Percentiles rank a stretch among this genome's conserved stretches.
Conservation (phyloP, 2,329 filamentous ascomycete species). For the Emydomyces testavorans region DNA sequence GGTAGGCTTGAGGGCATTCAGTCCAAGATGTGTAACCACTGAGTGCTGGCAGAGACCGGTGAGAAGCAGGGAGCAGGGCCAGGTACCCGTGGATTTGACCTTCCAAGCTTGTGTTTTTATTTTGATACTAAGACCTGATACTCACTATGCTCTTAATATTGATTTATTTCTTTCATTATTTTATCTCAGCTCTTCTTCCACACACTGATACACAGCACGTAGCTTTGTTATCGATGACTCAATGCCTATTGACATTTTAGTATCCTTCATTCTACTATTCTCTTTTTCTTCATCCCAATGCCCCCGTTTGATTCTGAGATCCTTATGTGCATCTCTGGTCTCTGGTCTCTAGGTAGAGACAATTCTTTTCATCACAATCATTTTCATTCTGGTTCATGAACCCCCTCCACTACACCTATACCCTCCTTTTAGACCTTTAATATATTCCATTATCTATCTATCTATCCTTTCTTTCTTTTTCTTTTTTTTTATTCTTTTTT, state of each 20-base stretch:
- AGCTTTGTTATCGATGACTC: background rate
- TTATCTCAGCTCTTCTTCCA: too few relatives aligned
- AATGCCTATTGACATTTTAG: too few relatives aligned
- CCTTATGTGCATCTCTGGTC: too few relatives aligned
- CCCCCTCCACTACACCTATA: too few relatives aligned
- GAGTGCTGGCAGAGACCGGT: background rate
- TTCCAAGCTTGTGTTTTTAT: constrained; percentile 8
- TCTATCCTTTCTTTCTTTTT: background rate
- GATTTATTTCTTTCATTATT: constrained; percentile 6
- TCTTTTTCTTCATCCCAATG: too few relatives aligned
- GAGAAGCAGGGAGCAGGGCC: constrained; percentile 5
- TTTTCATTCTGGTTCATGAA: too few relatives aligned
- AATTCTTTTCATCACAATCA: too few relatives aligned
- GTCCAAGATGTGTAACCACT: background rate
- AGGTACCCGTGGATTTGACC: constrained; percentile 9
- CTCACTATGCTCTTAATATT: constrained; percentile 13
- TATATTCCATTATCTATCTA: too few relatives aligned
- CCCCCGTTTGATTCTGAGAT: too few relatives aligned
- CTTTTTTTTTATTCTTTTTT: background rate
- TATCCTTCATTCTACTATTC: too few relatives aligned
- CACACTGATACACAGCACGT: background rate
- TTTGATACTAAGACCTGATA: constrained; percentile 12
- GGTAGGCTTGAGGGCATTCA: background rate
- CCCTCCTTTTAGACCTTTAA: too few relatives aligned
- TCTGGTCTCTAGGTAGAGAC: too few relatives aligned